A percentile compares a stretch with the other conserved stretches of the same genome.
Conservation (phyloP, 2,329 filamentous ascomycete species). For the Trichoderma oligosporum region DNA sequence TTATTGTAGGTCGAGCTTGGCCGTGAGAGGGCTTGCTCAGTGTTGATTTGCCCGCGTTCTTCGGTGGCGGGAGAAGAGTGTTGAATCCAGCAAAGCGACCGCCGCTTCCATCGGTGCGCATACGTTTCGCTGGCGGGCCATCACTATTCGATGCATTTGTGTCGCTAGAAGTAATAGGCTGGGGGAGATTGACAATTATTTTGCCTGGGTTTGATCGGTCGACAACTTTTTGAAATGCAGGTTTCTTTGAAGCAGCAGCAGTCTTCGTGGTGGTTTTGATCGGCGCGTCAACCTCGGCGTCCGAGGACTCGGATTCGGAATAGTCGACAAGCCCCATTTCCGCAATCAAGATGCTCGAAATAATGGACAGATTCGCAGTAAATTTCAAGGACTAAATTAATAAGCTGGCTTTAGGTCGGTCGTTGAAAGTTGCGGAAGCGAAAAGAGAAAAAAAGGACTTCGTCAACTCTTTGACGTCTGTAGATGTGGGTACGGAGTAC, state of each 20-base stretch:
- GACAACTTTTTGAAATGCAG: slow-evolving; percentile 70
- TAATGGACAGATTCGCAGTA: neutral
- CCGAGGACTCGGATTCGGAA: slow-evolving; percentile 79
- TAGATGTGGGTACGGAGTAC: neutral
- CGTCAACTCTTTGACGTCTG: neutral
- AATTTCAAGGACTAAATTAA: neutral
- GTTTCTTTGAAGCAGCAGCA: slow-evolving; percentile 46
- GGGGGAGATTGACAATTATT: slow-evolving; percentile 75
- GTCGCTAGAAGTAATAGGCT: slow-evolving; percentile 43
- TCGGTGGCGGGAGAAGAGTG: slow-evolving; percentile 80
- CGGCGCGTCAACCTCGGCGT: slow-evolving; percentile 48
- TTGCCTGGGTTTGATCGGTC: slow-evolving; percentile 77
- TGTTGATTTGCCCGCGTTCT: slow-evolving; percentile 46
- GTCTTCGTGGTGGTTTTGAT: slow-evolving; percentile 31
- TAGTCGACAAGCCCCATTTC: slow-evolving; percentile 79
- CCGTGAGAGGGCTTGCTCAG: slow-evolving; percentile 22
- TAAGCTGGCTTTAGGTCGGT: neutral
- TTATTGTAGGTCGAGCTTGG: slow-evolving; percentile 45
- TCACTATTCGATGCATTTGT: slow-evolving; percentile 21
- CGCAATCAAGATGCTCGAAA: slow-evolving; percentile 14
- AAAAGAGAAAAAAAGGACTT: neutral
- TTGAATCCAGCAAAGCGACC: slow-evolving; percentile 78
- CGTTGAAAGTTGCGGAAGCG: neutral
- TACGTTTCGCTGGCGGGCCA: slow-evolving; percentile 64
- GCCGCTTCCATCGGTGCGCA: slow-evolving; percentile 51